A percentile compares a stretch with the other conserved stretches of the same genome.
Conservation (phyloP, 345 rosid species). For the Eucalyptus albens region DNA sequence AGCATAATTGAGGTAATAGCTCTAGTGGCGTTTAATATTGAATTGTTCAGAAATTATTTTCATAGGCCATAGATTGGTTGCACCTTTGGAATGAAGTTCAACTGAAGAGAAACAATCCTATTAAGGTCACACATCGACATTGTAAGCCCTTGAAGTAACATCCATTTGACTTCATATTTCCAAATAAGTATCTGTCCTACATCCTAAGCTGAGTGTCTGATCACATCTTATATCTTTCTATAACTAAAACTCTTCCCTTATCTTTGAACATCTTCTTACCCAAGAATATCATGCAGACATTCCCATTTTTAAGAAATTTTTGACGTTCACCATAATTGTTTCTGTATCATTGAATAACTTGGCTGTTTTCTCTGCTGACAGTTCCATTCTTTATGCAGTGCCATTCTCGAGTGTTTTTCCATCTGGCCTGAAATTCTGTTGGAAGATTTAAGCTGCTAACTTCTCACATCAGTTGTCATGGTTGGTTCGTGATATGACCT, state of each 20-base stretch:
- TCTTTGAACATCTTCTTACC: background rate
- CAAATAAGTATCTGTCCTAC: background rate
- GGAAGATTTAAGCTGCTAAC: background rate
- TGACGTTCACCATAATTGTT: background rate
- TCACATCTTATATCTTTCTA: background rate
- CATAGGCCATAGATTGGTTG: background rate
- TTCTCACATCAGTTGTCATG: background rate
- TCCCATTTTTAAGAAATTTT: background rate
- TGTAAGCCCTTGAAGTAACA: background rate
- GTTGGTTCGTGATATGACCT: background rate
- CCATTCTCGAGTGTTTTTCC: background rate
- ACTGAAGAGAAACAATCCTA: background rate
- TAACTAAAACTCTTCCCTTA: background rate
- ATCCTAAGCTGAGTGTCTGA: background rate
- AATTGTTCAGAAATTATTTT: background rate
- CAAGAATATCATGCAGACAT: background rate
- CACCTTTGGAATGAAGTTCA: background rate
- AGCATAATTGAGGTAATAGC: background rate
- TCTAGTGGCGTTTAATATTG: background rate
- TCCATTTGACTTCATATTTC: background rate
- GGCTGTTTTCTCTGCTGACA: background rate
- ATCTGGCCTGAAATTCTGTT: background rate
- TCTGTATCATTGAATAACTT: background rate
- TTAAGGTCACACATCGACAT: background rate
- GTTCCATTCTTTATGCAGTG: background rate